Evolutionary conservation across 2,329 filamentous ascomycete species (phyloP).

Genomic region (Hypoxylon sp.): DNA sequence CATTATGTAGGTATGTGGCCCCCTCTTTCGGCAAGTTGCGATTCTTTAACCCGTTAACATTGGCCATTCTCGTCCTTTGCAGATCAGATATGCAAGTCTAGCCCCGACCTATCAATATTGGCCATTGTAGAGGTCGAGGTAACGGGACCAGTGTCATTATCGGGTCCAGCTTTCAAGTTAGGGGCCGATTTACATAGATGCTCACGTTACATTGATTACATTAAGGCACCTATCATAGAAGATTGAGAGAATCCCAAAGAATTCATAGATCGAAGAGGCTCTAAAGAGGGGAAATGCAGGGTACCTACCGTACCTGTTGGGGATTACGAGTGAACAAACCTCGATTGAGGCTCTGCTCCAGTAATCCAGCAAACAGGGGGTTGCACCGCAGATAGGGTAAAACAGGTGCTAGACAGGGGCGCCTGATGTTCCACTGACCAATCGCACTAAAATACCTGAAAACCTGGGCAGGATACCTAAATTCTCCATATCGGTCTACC

Average conservation of each 20-base stretch:
- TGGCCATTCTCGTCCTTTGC: neutral
- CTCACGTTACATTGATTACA: constrained; percentile 3
- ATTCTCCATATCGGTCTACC: too few species aligned
- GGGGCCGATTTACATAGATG: constrained; percentile 1
- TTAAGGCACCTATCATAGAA: neutral
- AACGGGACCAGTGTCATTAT: constrained; percentile 3
- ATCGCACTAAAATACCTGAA: too few species aligned
- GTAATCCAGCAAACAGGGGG: neutral
- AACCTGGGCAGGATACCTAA: too few species aligned
- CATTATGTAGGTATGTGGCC: neutral
- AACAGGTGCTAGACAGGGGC: neutral
- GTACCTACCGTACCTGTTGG: neutral
- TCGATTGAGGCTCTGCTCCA: constrained; percentile 11
- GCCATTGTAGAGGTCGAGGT: neutral
- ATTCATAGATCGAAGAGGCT: constrained; percentile 3
- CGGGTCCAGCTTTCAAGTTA: neutral
- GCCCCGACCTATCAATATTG: constrained; percentile 9
- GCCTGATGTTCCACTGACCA: too few species aligned
- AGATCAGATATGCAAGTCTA: neutral
- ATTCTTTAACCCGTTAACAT: neutral
- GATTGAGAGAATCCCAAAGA: neutral
- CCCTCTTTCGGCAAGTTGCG: neutral
- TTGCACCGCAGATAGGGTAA: neutral
- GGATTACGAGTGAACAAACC: neutral
- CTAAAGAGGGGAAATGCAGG: neutral